A percentile compares a stretch with the other conserved stretches of the same genome.
Evolutionary conservation across 2,329 filamentous ascomycete genomes (phyloP).

Genomic region (Hymenoscyphus fructigenus): DNA sequence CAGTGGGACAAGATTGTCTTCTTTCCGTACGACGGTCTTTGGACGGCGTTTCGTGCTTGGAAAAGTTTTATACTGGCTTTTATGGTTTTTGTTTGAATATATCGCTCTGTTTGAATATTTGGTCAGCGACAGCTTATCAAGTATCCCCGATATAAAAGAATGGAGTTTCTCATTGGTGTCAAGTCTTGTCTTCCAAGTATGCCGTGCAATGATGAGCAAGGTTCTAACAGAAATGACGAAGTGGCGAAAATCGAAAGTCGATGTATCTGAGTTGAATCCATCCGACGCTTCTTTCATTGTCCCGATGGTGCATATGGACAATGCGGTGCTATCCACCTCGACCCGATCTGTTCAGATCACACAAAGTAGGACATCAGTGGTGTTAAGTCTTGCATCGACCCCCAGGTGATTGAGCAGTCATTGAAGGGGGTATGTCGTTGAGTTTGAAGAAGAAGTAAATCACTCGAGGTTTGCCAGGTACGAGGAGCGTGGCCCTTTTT

Average conservation of each 20-base stretch:
- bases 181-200: neutral
- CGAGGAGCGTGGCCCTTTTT: conserved; percentile 2
- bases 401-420: neutral
- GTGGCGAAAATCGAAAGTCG: neutral
- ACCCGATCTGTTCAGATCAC: neutral
- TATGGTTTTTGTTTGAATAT: neutral
- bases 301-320: neutral
- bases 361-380: neutral
- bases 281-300: neutral
- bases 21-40: neutral
- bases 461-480: neutral
- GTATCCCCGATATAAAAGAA: neutral
- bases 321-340: conserved; percentile 1
- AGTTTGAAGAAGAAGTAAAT: neutral
- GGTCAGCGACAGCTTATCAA: neutral
- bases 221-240: neutral
- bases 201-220: neutral
- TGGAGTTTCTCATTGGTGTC: neutral
- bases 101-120: neutral
- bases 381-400: neutral
- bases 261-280: neutral
- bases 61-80: neutral
- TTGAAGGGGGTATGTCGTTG: neutral
- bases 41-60: neutral
- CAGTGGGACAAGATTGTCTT: neutral